phyloP scores from a whole-genome alignment of 306 rosid genomes.

The Vigna mungo region DNA sequence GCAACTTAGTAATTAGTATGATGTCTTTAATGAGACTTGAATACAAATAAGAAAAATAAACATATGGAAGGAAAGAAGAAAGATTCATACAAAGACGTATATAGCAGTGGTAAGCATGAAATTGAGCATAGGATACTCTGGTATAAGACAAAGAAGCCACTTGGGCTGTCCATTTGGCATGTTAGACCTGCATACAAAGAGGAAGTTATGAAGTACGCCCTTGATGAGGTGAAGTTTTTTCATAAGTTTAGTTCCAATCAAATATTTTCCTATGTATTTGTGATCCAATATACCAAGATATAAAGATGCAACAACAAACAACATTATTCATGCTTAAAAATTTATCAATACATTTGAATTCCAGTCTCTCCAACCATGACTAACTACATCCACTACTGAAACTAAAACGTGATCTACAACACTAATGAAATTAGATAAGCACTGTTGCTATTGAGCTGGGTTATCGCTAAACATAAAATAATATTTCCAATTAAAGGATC shows the following conservation, averaged over 20 bases:
- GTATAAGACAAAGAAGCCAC: conserved; percentile 98
- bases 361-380: conserved; percentile 36
- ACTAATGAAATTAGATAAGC: conserved; percentile 25
- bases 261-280: conserved; percentile 15
- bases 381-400: not conserved
- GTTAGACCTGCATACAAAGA: conserved; percentile 71
- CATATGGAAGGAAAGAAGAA: conserved; percentile 20
- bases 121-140: conserved; percentile 92
- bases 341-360: not conserved
- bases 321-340: conserved; percentile 6
- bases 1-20: conserved; percentile 35
- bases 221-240: conserved; percentile 18
- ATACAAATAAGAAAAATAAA: conserved; percentile 7
- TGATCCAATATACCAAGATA: conserved; percentile 26
- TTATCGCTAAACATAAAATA: conserved; percentile 12
- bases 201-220: conserved; percentile 26
- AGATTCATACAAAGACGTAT: conserved; percentile 73
- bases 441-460: conserved; percentile 22
- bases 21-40: conserved; percentile 32
- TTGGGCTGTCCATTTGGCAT: conserved; percentile 96
- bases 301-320: conserved; percentile 15
- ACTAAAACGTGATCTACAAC: conserved; percentile 30
- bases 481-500: conserved; percentile 24
- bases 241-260: conserved; percentile 28
- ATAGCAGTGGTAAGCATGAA: conserved; percentile 93